Conservation (phyloP, 139 green algal genomes). For the Chlorella vulgaris region DNA sequence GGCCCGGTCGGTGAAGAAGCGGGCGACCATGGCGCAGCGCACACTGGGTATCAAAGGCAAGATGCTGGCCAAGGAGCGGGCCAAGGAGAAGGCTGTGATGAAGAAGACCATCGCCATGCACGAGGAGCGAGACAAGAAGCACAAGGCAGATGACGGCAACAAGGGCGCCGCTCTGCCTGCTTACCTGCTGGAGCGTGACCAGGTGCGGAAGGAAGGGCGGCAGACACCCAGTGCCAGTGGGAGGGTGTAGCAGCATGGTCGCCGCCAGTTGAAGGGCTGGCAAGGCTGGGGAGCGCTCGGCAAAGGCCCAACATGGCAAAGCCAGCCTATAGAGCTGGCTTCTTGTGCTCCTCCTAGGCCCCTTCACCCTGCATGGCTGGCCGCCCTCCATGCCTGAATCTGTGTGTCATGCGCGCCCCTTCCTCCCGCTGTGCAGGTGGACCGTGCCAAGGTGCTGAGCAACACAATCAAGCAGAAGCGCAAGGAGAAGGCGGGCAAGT, state of each 20-base stretch:
- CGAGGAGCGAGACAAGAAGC: conserved; percentile 92
- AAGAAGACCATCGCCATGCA: conserved; percentile 99
- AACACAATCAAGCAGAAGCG: conserved; percentile 99
- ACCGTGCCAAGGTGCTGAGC: conserved; percentile 97
- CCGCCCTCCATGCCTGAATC: background rate
- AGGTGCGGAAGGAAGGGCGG: conserved; percentile 57
- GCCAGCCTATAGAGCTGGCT: too few relatives aligned
- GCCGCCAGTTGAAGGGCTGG: too few relatives aligned
- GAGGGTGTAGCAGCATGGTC: background rate
- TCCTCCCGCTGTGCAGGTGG: conserved; percentile 63
- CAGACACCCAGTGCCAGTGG: too few relatives aligned
- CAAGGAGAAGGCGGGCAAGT: conserved; percentile 99
- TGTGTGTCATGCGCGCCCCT: background rate
- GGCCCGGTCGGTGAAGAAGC: conserved; percentile 92
- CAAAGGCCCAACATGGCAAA: too few relatives aligned
- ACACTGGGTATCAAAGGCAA: conserved; percentile 96
- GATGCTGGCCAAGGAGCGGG: conserved; percentile 97
- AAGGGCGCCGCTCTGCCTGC: conserved; percentile 91
- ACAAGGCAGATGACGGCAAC: conserved; percentile 88
- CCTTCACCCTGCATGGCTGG: too few relatives aligned
- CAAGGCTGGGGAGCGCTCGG: too few relatives aligned
- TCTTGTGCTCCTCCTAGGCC: too few relatives aligned
- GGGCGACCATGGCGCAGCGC: conserved; percentile 79
- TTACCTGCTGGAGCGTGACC: conserved; percentile 98
- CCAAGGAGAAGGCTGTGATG: conserved; percentile 97